Conservation (phyloP, 192 early-diverging fungal genomes). For the Rhizophagus clarus region DNA sequence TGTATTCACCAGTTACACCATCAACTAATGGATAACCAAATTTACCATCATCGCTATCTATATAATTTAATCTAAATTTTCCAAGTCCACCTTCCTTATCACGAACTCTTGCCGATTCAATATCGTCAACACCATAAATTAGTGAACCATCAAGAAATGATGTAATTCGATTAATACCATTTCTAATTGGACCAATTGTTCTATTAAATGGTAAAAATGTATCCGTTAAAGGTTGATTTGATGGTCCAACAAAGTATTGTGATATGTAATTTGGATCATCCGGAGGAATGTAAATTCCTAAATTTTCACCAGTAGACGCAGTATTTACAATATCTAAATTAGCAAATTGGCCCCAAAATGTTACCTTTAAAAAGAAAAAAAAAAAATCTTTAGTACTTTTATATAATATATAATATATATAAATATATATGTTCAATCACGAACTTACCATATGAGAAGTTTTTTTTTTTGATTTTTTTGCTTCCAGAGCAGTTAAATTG, state of each 20-base stretch:
- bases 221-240: neutral
- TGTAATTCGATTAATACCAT: neutral
- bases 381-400: too few relatives aligned
- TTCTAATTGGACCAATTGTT: neutral
- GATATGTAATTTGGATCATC: neutral
- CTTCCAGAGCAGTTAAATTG: neutral
- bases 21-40: neutral
- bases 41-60: neutral
- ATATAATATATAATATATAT: too few relatives aligned
- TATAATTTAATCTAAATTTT: neutral
- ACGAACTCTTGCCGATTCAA: neutral
- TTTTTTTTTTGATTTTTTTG: neutral
- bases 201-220: neutral
- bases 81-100: too few relatives aligned
- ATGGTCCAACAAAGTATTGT: neutral
- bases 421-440: neutral
- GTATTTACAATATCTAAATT: neutral
- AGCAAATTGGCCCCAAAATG: neutral
- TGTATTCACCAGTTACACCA: neutral
- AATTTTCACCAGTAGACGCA: neutral
- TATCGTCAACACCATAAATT: neutral
- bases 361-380: neutral
- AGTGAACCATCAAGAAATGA: slow-evolving; percentile 12
- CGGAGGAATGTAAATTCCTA: neutral
- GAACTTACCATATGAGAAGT: neutral